Conservation (phyloP, 352 stramenopile species). For the Blastocystis sp. region DNA sequence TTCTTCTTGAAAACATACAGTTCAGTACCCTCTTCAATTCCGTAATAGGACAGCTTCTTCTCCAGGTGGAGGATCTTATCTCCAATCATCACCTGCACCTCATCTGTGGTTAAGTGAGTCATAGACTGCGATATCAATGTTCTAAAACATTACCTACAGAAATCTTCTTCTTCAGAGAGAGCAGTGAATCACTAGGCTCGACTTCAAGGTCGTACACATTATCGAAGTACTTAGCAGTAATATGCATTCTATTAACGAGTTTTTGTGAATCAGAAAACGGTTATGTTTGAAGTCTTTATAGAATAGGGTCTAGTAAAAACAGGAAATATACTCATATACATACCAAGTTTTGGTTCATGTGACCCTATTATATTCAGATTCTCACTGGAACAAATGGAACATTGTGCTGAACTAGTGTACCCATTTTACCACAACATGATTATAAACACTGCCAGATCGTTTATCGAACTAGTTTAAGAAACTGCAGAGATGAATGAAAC, state of each 20-base stretch:
- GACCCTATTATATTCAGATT: neutral
- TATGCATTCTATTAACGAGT: conserved; percentile 19
- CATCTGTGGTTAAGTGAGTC: conserved; percentile 32
- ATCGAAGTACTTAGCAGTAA: conserved; percentile 60
- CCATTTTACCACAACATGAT: no score
- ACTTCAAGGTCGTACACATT: conserved; percentile 56
- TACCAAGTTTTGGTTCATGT: neutral
- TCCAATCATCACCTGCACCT: conserved; percentile 57
- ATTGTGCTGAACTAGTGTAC: no score
- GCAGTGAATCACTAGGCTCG: conserved; percentile 30
- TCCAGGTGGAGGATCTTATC: conserved; percentile 61
- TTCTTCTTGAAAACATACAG: conserved; percentile 62
- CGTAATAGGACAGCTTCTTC: conserved; percentile 61
- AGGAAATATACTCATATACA: neutral
- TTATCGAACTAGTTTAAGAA: no score
- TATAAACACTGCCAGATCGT: no score
- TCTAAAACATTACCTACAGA: neutral
- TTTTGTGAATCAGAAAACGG: neutral
- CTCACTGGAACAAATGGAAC: conserved; percentile 26
- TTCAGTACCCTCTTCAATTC: conserved; percentile 53
- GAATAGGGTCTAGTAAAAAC: neutral
- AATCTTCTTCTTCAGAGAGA: conserved; percentile 56
- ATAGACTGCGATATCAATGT: neutral
- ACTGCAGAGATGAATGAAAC: no score
- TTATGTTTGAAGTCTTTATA: neutral